Conservation (phyloP, 1,139 yeast species). For the Meyerozyma athensensis region DNA sequence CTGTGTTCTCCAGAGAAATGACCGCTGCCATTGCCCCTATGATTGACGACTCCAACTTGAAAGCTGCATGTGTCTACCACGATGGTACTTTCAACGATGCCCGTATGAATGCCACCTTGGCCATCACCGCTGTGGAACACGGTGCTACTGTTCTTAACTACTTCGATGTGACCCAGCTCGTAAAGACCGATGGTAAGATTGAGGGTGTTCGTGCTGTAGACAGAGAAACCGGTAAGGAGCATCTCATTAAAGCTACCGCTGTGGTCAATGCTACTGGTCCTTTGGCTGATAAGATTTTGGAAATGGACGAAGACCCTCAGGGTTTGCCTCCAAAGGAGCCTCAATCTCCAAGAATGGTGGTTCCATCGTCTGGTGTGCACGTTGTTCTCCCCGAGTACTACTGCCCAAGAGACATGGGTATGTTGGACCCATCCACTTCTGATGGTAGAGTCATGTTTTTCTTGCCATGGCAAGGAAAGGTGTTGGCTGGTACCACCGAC, state of each 20-base stretch:
- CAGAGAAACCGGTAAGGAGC: conserved; percentile 63
- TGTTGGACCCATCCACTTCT: conserved; percentile 85
- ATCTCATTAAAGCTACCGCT: conserved; percentile 60
- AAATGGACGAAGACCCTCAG: conserved; percentile 73
- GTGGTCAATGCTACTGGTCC: conserved; percentile 96
- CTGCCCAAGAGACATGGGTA: conserved; percentile 84
- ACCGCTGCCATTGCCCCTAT: conserved; percentile 82
- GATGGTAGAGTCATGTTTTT: conserved; percentile 98
- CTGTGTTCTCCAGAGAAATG: conserved; percentile 61
- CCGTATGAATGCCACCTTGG: conserved; percentile 83
- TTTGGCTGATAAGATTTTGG: conserved; percentile 75
- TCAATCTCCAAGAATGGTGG: conserved; percentile 69
- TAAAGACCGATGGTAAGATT: conserved; percentile 57
- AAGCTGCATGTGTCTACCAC: conserved; percentile 89
- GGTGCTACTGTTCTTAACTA: conserved; percentile 93
- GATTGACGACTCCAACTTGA: conserved; percentile 74
- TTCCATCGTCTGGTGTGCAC: conserved; percentile 94
- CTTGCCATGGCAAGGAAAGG: conserved; percentile 97
- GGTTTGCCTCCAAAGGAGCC: conserved; percentile 56
- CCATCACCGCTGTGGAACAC: conserved; percentile 75
- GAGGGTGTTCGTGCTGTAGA: conserved; percentile 76
- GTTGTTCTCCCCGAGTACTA: conserved; percentile 88
- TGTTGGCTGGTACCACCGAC: conserved; percentile 95
- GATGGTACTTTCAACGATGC: conserved; percentile 95
- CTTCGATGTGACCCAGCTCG: conserved; percentile 70